These are phyloP conservation scores for Epichloe uncinata DNA, from an alignment of 2,329 filamentous ascomycete species.

Conservation along the genomic window DNA sequence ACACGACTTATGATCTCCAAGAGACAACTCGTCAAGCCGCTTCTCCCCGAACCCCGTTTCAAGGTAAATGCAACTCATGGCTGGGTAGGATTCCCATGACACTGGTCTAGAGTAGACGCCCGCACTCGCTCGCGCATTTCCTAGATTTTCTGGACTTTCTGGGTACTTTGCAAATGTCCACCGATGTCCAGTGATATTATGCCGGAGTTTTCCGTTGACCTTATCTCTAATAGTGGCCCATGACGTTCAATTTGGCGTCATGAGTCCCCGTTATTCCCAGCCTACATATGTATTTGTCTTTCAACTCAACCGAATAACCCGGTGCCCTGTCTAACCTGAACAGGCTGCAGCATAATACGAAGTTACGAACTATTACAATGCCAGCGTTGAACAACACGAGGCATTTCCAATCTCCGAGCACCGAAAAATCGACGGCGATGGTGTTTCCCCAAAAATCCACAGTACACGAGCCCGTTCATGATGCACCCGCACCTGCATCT, in stretches of 20 bases:
- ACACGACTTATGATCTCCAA: too few species aligned
- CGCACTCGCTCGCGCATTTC: background rate
- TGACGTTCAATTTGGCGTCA: constrained; percentile 1
- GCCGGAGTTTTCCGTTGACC: background rate
- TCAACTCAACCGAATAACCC: background rate
- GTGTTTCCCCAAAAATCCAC: background rate
- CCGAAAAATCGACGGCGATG: background rate
- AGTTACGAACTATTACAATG: background rate
- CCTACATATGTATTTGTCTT: background rate
- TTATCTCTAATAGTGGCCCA: background rate
- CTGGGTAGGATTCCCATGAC: too few species aligned
- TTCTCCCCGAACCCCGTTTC: background rate
- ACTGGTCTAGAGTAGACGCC: background rate
- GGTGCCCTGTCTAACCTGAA: background rate
- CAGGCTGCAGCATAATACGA: background rate
- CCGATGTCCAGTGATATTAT: too few species aligned
- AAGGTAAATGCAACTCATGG: background rate
- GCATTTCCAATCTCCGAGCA: background rate
- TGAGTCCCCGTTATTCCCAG: background rate
- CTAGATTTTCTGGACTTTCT: too few species aligned
- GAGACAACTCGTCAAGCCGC: background rate
- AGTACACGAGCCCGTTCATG: background rate
- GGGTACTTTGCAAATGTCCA: too few species aligned
- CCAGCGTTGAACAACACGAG: background rate
- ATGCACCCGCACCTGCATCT: background rate